These are phyloP conservation scores for Tetragonia tetragonoides DNA, from an alignment of 148 eudicot species.

Conservation along the genomic window DNA sequence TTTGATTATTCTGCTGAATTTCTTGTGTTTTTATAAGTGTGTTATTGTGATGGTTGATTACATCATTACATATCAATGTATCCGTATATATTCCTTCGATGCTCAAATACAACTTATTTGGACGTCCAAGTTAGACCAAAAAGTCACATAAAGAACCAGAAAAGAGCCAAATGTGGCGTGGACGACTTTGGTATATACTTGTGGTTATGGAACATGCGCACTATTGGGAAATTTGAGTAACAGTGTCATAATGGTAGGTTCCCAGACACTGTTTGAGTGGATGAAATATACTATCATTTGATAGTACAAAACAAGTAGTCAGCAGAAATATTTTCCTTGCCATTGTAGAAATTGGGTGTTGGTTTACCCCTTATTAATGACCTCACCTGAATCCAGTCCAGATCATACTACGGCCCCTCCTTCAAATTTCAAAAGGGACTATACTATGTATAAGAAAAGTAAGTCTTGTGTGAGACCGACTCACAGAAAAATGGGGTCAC, in stretches of 20 bases:
- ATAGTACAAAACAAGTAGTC: neutral
- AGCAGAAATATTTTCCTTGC: neutral
- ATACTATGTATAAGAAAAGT: too few relatives aligned
- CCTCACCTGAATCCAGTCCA: neutral
- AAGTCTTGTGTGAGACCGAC: too few relatives aligned
- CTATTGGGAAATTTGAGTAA: too few relatives aligned
- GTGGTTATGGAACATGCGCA: neutral
- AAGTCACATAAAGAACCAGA: neutral
- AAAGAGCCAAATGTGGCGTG: neutral
- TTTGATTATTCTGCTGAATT: neutral
- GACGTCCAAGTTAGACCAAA: neutral
- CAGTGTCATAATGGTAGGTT: too few relatives aligned
- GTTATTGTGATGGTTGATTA: neutral
- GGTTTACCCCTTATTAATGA: neutral
- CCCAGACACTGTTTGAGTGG: too few relatives aligned
- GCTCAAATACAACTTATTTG: neutral
- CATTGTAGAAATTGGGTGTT: neutral
- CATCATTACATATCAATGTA: neutral
- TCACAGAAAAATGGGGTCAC: too few relatives aligned
- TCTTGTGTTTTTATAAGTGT: neutral
- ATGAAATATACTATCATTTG: neutral
- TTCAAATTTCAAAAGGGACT: neutral
- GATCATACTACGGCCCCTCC: neutral
- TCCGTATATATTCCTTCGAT: neutral
- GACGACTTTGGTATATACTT: neutral